These are phyloP conservation scores for Neurospora crassa DNA, from an alignment of 2,329 filamentous ascomycete genomes.

Conservation along the genomic window DNA sequence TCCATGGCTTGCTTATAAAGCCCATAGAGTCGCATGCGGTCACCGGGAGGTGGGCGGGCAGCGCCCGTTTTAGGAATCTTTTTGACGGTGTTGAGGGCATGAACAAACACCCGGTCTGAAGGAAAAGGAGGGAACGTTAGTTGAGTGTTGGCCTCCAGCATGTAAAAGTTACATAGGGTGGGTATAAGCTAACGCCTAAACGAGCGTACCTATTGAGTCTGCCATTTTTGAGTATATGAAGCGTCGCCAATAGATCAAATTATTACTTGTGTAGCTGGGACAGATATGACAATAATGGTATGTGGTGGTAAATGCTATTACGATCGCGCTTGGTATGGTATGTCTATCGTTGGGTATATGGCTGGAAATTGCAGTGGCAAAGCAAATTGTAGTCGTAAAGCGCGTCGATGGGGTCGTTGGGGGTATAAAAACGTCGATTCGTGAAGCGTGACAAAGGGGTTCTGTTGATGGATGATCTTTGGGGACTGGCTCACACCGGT, in stretches of 20 bases:
- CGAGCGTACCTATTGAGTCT: constrained; percentile 41
- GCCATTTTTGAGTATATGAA: constrained; percentile 27
- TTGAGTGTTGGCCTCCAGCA: background rate
- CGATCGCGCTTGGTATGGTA: background rate
- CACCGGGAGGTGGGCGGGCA: constrained; percentile 72
- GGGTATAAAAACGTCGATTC: background rate
- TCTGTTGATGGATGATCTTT: background rate
- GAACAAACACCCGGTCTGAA: constrained; percentile 92
- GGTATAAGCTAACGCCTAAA: background rate
- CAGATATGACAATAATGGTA: background rate
- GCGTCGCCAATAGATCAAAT: background rate
- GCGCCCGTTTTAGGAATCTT: constrained; percentile 92
- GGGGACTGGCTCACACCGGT: background rate
- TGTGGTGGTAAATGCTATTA: background rate
- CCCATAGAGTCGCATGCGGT: constrained; percentile 88
- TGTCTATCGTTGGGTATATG: background rate
- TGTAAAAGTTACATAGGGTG: background rate
- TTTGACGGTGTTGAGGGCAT: constrained; percentile 97
- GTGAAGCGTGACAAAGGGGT: background rate
- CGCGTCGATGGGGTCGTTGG: background rate
- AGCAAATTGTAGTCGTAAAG: background rate
- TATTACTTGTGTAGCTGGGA: background rate
- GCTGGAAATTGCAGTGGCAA: background rate
- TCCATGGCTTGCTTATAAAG: constrained; percentile 99
- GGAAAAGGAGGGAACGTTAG: background rate